Evolutionary conservation across 257 asterid genomes (phyloP).

Genomic region (Nicotiana noctiflora): DNA sequence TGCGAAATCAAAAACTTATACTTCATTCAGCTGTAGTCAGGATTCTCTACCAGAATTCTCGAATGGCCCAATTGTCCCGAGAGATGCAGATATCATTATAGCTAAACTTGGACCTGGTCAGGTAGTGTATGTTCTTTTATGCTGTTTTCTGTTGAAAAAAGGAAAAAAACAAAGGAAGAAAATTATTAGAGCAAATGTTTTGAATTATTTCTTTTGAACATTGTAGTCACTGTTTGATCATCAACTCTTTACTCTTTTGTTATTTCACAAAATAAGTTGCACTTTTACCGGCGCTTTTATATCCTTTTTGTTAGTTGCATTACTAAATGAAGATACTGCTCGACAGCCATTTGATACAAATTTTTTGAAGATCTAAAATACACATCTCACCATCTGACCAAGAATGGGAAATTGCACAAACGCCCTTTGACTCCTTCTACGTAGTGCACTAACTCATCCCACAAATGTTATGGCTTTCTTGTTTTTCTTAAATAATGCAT

Average conservation of each 20-base stretch:
- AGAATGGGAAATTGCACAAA: not conserved
- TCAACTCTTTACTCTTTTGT: not conserved
- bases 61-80: slow-evolving; percentile 47
- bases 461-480: not conserved
- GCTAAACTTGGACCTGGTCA: slow-evolving; percentile 91
- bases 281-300: not conserved
- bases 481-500: not conserved
- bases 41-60: slow-evolving; percentile 51
- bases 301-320: not conserved
- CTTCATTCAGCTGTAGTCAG: slow-evolving; percentile 74
- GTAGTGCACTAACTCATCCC: not conserved
- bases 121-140: slow-evolving; percentile 35
- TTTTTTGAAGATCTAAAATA: not conserved
- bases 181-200: not conserved
- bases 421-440: not conserved
- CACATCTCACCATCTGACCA: not conserved
- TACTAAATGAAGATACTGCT: not conserved
- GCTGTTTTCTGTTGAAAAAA: not conserved
- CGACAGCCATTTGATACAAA: not conserved
- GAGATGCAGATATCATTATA: slow-evolving; percentile 48
- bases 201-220: not conserved
- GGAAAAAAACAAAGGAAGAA: not conserved
- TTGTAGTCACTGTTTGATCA: not conserved
- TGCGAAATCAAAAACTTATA: slow-evolving; percentile 54
- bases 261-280: not conserved